Evolutionary conservation across 2,329 filamentous ascomycete species (phyloP), one percentile per base, ranked within the genome.

Genomic region (Apiospora kogelbergensis): DNA sequence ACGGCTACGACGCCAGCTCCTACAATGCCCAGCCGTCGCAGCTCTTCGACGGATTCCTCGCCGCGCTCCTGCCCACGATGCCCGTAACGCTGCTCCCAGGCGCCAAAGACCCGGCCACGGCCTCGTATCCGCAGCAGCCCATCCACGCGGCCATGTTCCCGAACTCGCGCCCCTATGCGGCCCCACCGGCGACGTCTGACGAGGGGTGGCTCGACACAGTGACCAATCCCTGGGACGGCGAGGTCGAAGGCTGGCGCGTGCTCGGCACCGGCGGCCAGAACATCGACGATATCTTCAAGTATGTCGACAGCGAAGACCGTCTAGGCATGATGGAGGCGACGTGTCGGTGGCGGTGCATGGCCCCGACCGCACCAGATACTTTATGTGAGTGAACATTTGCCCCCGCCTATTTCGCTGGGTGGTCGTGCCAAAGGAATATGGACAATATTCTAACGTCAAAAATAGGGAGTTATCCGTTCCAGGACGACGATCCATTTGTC

Each of bases 341-440:
- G 89, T 90, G 97, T 73, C 87, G 94, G 70, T 99, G 96, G 96
- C 88, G 96, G 71, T 93, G 94, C 77, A 90, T 90, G 73, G 96
- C 96, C 6, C 96, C 96, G 1, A 99, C 96, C 0, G 96, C 96
- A 1, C 96, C 97, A 0, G 97, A 99, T 80, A 99, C 97, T 0
- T 79, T 99, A 57, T 97, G 94, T 95, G 85, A 85, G 92, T 84
- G 10, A 33, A n/a, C 24, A 63, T 24, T 15, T 15, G 1, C 17
- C 13, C 13, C 20, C 53, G 46, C 65, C 44, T 41, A 22, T 53
- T 53, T 20, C 13, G 13, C 22, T 26, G 5, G 5, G 24, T 44
- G 53, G 17, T 37, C 26, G 17, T 30, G n/a, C 3, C 30, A 13
- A 6, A 17, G 1, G 24, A 17, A 20, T 10, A 37, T 63, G 37